Conservation (phyloP, 75 land plant genomes). For the Picea glauca region DNA sequence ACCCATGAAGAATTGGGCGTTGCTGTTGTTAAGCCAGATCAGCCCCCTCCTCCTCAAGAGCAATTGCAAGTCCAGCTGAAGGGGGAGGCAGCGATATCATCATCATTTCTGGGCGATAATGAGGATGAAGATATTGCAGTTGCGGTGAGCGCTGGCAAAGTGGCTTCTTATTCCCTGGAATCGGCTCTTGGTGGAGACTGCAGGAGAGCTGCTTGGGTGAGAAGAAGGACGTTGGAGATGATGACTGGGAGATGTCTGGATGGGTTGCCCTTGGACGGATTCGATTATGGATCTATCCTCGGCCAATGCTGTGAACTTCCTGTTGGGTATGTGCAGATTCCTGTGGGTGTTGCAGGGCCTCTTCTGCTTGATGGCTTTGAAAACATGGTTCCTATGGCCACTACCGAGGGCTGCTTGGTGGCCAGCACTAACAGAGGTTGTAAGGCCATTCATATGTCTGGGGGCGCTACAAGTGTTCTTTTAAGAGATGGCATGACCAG, state of each 20-base stretch:
- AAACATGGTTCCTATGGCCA: constrained; percentile 73
- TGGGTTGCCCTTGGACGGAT: constrained; percentile 57
- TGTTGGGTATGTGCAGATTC: constrained; percentile 68
- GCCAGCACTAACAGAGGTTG: constrained; percentile 83
- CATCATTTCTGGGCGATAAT: constrained; percentile 9
- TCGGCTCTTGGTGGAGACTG: constrained; percentile 52
- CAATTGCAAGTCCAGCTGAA: too few relatives aligned
- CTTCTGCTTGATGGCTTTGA: constrained; percentile 54
- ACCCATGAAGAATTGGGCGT: not conserved
- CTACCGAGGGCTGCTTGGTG: constrained; percentile 76
- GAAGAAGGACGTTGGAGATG: constrained; percentile 44
- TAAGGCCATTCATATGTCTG: constrained; percentile 60
- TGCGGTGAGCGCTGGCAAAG: constrained; percentile 33
- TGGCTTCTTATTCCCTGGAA: constrained; percentile 59
- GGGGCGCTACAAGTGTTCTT: constrained; percentile 51
- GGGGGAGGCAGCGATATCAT: not conserved
- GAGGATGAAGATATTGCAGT: constrained; percentile 47
- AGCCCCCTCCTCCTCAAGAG: not conserved
- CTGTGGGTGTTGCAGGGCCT: constrained; percentile 76
- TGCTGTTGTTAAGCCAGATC: not conserved
- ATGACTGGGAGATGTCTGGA: constrained; percentile 41
- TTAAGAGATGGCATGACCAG: constrained; percentile 68
- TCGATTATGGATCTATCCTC: constrained; percentile 51
- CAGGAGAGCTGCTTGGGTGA: constrained; percentile 47
- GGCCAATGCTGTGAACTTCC: constrained; percentile 87